phyloP scores from a whole-genome alignment of 176 grass and related monocot species.

The Musa beccarii region DNA sequence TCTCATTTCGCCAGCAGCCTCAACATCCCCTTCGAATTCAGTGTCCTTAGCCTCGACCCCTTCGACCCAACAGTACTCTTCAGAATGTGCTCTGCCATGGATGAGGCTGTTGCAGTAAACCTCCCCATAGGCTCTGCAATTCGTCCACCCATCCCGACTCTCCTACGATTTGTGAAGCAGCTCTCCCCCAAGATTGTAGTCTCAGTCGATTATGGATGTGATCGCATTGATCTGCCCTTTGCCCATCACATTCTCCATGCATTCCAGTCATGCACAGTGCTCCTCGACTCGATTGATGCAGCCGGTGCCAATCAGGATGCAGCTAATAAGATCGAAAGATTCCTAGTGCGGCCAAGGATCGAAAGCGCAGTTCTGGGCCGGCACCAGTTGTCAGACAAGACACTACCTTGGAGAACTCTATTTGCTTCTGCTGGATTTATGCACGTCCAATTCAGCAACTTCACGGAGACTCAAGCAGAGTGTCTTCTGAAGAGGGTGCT shows the following conservation, averaged over 20 bases:
- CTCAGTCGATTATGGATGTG: constrained; percentile 47
- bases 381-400: constrained; percentile 11
- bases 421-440: constrained; percentile 30
- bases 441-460: constrained; percentile 35
- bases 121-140: constrained; percentile 24
- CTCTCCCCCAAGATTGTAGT: constrained; percentile 37
- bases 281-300: constrained; percentile 44
- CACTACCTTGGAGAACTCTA: constrained; percentile 30
- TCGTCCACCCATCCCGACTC: not conserved
- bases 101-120: constrained; percentile 37
- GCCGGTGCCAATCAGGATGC: constrained; percentile 23
- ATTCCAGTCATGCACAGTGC: constrained; percentile 26
- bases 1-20: constrained; percentile 32
- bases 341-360: constrained; percentile 41
- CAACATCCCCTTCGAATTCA: constrained; percentile 44
- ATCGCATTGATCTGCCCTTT: constrained; percentile 34
- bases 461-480: constrained; percentile 56
- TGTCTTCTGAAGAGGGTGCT: constrained; percentile 38
- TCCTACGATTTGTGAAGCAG: constrained; percentile 45
- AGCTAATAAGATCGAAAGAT: constrained; percentile 37
- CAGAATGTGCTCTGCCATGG: constrained; percentile 10
- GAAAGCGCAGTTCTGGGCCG: constrained; percentile 17
- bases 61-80: constrained; percentile 5
- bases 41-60: constrained; percentile 29
- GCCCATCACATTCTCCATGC: constrained; percentile 29